Base-by-base conservation (phyloP, 1,139 yeast species). In the Taiozyma sp. region DNA sequence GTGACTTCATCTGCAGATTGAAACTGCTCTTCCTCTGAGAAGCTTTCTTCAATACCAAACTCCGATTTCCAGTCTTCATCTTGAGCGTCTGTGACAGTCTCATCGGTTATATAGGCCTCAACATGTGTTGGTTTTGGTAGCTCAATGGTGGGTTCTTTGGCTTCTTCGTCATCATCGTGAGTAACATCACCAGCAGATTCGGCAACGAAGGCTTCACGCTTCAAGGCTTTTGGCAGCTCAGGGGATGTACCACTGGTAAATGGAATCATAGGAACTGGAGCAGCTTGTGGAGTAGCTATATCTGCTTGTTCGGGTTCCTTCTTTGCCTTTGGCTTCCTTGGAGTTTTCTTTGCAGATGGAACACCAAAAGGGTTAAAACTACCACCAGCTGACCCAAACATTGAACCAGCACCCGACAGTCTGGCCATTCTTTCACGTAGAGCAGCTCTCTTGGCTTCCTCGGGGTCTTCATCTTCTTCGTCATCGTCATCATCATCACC, bases 341-440 rank as follows among this genome's bases (percentile, higher is more conserved):
- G 52, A 2, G 62, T 39, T 16, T 64, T 58, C 2, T 71, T 58
- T 2, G 74, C 62, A 5, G 74, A 63, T 42, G 63, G 57, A 11
- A 67, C 56, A 51, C 74, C 72, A 67, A 77, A 71, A 47, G 85
- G 85, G 58, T 77, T 68, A 50, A 78, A 75, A 70, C 83, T 81
- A 4, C 88, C 88, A 76, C 81, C 79, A 1, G 88, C 89, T 76
- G 81, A 79, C 2, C 88, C 89, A 76, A 84, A 81, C 82, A 85
- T 83, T 39, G 93, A 93, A 69, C 85, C 95, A 65, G 95, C 85
- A 14, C 96, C 97, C 0, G 98, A 88, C 28, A 95, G 79, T 61
- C 86, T 89, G 21, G 99, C 99, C 97, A 93, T 93, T 58, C 98
- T 80, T 59, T 88, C 97, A 35, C 96, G 85, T 51, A 93, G 75